Conservation (phyloP, 2,329 filamentous ascomycete genomes). For the Alternaria arbusti region DNA sequence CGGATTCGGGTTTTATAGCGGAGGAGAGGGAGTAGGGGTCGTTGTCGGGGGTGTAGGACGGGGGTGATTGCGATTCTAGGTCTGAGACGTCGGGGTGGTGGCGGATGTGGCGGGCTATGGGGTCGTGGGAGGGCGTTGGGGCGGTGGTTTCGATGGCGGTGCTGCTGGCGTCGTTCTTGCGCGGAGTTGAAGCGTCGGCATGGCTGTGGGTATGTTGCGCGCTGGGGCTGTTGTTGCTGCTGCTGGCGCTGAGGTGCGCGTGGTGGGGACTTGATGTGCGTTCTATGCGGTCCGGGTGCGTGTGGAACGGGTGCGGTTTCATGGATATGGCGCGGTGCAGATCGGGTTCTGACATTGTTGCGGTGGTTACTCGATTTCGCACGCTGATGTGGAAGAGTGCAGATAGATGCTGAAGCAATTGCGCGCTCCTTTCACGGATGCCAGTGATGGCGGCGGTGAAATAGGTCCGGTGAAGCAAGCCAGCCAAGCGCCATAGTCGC, state of each 20-base stretch:
- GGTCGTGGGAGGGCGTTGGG: conserved; percentile 39
- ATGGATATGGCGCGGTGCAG: conserved; percentile 57
- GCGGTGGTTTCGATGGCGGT: conserved; percentile 49
- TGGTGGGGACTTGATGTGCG: conserved; percentile 40
- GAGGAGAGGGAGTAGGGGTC: conserved; percentile 84
- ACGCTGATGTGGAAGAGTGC: neutral
- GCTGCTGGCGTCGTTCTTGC: conserved; percentile 43
- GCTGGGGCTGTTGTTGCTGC: conserved; percentile 19
- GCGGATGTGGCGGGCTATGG: conserved; percentile 43
- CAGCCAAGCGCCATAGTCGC: neutral
- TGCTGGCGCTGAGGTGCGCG: conserved; percentile 15
- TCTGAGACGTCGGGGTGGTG: conserved; percentile 37
- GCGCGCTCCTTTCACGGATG: neutral
- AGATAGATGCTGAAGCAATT: neutral
- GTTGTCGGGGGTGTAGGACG: conserved; percentile 66
- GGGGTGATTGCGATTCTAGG: conserved; percentile 58
- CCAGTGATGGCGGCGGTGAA: neutral
- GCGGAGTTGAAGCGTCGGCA: conserved; percentile 15
- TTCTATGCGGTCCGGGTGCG: conserved; percentile 34
- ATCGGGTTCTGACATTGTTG: conserved; percentile 53
- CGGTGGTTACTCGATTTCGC: neutral
- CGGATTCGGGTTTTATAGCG: conserved; percentile 76
- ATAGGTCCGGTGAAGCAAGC: neutral
- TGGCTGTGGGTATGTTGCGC: conserved; percentile 4
- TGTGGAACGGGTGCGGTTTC: conserved; percentile 53